Base-by-base conservation (phyloP, 768 basidiomycete species). In the Suillus lakei region DNA sequence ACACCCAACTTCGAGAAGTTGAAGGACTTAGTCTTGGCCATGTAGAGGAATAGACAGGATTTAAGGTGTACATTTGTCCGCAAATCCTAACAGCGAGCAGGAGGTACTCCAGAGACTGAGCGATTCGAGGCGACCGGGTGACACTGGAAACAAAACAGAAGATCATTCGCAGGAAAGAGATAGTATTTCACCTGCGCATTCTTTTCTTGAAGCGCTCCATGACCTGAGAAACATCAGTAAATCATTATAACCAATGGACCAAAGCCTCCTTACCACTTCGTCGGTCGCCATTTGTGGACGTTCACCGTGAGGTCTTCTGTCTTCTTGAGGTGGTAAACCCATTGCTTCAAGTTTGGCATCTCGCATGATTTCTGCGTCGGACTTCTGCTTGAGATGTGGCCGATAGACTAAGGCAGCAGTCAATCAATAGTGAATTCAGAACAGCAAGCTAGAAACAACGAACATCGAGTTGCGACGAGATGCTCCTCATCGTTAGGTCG, bases 201-300 rank as follows among this genome's bases (percentile, higher is more conserved):
- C 96, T 83, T 80, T 99, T 98, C 85, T 97, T 98, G 84, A 98
- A 99, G 38, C 97, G 88, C 77, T 97, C 95, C 93, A 96, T 93
- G 62, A 93, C 93, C 92, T 94, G 68, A 13, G n/a, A 38, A 10
- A 34, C 6, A 48, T 38, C 60, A 63, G 66, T 26, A 64, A 46
- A 39, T 51, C 16, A 32, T 26, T 21, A 54, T 62, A 67, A 50
- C 28, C 59, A 23, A 60, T n/a, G 36, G 60, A 30, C n/a, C 18
- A 46, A 28, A 53, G 59, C 18, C 3, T 38, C 81, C 89, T 65
- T 66, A 95, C 95, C 78, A 91, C 74, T 73, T 98, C 95, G 69
- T 99, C 96, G 9, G 96, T 98, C 13, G 96, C 96, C 84, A 90
- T 88, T 71, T 93, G 92, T 16, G 85, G 82, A 46, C 89, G 83